phyloP scores from a whole-genome alignment of 495 filamentous ascomycete genomes.

The Lophiostoma macrostomum region DNA sequence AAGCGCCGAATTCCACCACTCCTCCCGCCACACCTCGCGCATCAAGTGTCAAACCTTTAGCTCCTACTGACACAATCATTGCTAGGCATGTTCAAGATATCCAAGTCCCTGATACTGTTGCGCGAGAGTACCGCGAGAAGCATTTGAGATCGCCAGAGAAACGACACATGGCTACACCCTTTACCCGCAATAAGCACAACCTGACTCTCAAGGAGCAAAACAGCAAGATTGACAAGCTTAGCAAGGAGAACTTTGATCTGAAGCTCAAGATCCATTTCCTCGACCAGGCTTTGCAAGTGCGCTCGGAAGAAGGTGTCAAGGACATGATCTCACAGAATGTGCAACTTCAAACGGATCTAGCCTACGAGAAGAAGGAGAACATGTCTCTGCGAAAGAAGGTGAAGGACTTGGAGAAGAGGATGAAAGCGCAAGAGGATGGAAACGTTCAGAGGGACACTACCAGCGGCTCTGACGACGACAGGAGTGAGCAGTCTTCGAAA shows the following conservation, averaged over 20 bases:
- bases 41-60: slow-evolving; percentile 46
- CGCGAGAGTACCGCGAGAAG: slow-evolving; percentile 73
- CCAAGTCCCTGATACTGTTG: slow-evolving; percentile 83
- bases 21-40: slow-evolving; percentile 55
- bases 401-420: slow-evolving; percentile 79
- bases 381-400: slow-evolving; percentile 73
- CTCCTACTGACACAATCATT: slow-evolving; percentile 84
- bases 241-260: slow-evolving; percentile 95
- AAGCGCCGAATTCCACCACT: slow-evolving; percentile 46
- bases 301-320: slow-evolving; percentile 93
- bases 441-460: slow-evolving; percentile 50
- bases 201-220: slow-evolving; percentile 96
- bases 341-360: slow-evolving; percentile 83
- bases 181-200: slow-evolving; percentile 65
- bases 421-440: slow-evolving; percentile 69
- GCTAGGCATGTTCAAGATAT: slow-evolving; percentile 84
- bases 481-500: slow-evolving; percentile 58
- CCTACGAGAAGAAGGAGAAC: slow-evolving; percentile 83
- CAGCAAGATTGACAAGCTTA: slow-evolving; percentile 89
- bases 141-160: slow-evolving; percentile 57
- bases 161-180: slow-evolving; percentile 37
- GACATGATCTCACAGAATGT: slow-evolving; percentile 97
- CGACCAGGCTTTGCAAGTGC: slow-evolving; percentile 85
- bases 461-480: slow-evolving; percentile 47
- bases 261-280: slow-evolving; percentile 98